Conservation (phyloP, 164 flowering plant genomes). For the Umbellularia californica region DNA sequence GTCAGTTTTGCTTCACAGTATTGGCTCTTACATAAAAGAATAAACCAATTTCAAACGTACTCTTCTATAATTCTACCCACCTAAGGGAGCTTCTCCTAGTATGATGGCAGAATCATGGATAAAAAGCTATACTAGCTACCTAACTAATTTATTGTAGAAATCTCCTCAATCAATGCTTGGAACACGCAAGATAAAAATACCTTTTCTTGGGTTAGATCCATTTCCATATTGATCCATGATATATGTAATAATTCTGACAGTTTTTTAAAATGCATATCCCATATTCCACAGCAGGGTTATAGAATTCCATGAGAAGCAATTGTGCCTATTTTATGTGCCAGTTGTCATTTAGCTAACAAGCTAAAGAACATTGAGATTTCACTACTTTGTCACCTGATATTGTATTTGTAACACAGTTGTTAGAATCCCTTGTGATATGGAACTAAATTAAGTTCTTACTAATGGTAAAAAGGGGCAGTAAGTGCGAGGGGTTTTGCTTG, state of each 20-base stretch:
- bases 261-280: too few species aligned
- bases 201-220: not conserved
- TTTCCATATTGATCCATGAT: too few species aligned
- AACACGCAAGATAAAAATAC: not conserved
- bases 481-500: too few species aligned
- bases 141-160: constrained; percentile 2
- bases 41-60: too few species aligned
- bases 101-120: not conserved
- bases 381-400: too few species aligned
- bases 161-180: not conserved
- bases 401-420: not conserved
- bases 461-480: not conserved
- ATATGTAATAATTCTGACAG: too few species aligned
- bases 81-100: not conserved
- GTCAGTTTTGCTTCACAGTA: too few species aligned
- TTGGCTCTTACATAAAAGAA: not conserved
- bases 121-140: not conserved
- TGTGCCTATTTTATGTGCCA: too few species aligned
- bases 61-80: not conserved
- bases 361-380: too few species aligned
- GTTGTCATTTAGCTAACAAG: too few species aligned
- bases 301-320: too few species aligned
- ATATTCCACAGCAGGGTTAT: too few species aligned
- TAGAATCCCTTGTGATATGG: not conserved
- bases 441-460: not conserved